Evolutionary conservation across 768 basidiomycete genomes (phyloP).

Genomic region (Psilocybe tampanensis): DNA sequence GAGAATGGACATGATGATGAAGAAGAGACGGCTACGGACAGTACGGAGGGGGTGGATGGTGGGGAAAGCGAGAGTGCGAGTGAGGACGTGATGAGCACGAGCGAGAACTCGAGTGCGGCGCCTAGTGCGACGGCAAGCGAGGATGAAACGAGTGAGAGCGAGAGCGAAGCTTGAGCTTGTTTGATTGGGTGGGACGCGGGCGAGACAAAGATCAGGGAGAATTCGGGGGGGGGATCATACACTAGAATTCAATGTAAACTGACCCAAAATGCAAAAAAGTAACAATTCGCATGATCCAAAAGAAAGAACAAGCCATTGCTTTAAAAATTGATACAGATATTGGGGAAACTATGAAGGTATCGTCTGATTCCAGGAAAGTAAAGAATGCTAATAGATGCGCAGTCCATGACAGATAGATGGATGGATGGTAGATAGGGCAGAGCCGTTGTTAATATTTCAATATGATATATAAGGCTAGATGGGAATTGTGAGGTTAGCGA

Average conservation of each 20-base stretch:
- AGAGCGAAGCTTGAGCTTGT: neutral
- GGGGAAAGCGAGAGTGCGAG: conserved; percentile 24
- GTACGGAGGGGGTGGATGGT: conserved; percentile 20
- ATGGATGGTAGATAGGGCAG: neutral
- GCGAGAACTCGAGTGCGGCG: conserved; percentile 22
- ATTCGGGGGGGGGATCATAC: neutral
- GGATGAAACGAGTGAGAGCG: conserved; percentile 9
- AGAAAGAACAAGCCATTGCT: too few relatives aligned
- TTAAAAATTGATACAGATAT: too few relatives aligned
- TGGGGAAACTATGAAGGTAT: too few relatives aligned
- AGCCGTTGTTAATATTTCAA: conserved; percentile 59
- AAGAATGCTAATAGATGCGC: too few relatives aligned
- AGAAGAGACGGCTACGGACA: conserved; percentile 4
- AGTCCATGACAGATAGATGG: too few relatives aligned
- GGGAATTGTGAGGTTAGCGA: conserved; percentile 6
- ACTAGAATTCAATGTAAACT: too few relatives aligned
- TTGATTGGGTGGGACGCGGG: neutral
- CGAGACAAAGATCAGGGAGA: neutral
- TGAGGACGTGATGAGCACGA: conserved; percentile 23
- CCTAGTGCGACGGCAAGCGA: conserved; percentile 9
- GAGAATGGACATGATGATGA: conserved; percentile 19
- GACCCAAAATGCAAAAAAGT: too few relatives aligned
- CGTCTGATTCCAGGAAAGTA: too few relatives aligned
- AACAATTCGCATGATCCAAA: too few relatives aligned
- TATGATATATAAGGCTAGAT: conserved; percentile 77